These are phyloP conservation scores for Apostasia ramifera DNA, from an alignment of 106 monocot genomes.

Conservation along the genomic window DNA sequence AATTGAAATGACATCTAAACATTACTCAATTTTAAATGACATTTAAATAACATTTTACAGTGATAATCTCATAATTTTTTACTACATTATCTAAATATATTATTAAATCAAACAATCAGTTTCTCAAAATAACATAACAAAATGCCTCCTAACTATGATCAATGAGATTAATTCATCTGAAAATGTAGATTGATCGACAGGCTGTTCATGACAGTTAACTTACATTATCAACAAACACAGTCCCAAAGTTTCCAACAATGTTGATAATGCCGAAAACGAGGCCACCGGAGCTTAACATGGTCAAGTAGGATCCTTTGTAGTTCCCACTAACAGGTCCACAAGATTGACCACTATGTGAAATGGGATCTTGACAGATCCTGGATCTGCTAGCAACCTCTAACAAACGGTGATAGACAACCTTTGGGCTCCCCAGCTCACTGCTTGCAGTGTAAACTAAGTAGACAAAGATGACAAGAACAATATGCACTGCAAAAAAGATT, in stretches of 20 bases:
- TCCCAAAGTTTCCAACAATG: constrained; percentile 97
- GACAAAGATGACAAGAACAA: constrained; percentile 81
- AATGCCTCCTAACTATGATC: too few relatives aligned
- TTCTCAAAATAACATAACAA: too few relatives aligned
- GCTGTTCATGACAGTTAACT: background rate
- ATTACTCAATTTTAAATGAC: too few relatives aligned
- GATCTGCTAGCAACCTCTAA: constrained; percentile 49
- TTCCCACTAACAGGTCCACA: constrained; percentile 94
- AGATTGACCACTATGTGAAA: constrained; percentile 63
- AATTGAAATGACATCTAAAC: too few relatives aligned
- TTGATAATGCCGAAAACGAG: constrained; percentile 97
- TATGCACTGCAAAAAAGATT: constrained; percentile 51
- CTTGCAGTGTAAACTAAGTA: constrained; percentile 82
- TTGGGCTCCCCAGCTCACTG: constrained; percentile 80
- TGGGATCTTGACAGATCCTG: constrained; percentile 48
- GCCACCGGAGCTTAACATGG: constrained; percentile 95
- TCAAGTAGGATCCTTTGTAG: constrained; percentile 80
- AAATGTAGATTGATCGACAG: background rate
- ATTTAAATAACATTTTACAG: too few relatives aligned
- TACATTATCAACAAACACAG: constrained; percentile 98
- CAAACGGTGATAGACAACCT: constrained; percentile 60
- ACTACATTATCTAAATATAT: too few relatives aligned
- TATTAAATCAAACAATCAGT: too few relatives aligned
- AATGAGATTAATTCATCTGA: too few relatives aligned
- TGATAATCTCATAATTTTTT: too few relatives aligned